These are phyloP conservation scores for Exobasidium rhododendri DNA, from an alignment of 1,284 basidiomycete genomes.

Conservation along the genomic window DNA sequence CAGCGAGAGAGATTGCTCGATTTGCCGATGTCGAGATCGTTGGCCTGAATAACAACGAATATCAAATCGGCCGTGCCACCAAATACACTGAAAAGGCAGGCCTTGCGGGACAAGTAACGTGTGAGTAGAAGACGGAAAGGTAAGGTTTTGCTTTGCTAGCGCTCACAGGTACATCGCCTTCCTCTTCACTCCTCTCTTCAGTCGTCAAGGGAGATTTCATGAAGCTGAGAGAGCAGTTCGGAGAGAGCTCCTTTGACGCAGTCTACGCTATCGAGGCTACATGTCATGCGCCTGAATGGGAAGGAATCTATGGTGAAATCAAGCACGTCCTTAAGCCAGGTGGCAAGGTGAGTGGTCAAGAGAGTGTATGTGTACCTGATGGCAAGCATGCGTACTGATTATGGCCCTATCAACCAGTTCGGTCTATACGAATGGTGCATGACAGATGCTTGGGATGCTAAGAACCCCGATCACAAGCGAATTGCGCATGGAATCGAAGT, in stretches of 20 bases:
- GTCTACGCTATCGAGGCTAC: constrained; percentile 99
- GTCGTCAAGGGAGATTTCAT: constrained; percentile 73
- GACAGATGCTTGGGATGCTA: constrained; percentile 90
- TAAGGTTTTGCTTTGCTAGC: not conserved
- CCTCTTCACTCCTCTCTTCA: not conserved
- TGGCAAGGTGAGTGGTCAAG: constrained; percentile 58
- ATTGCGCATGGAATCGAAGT: constrained; percentile 74
- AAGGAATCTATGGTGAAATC: constrained; percentile 93
- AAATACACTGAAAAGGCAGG: constrained; percentile 79
- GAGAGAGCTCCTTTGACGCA: constrained; percentile 89
- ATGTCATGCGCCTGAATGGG: constrained; percentile 89
- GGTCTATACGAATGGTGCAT: constrained; percentile 99
- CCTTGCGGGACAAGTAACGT: constrained; percentile 73
- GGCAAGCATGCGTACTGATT: not conserved
- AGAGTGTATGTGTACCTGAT: constrained; percentile 63
- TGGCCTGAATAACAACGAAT: constrained; percentile 95
- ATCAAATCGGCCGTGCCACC: constrained; percentile 81
- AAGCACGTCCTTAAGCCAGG: constrained; percentile 93
- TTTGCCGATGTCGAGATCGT: constrained; percentile 84
- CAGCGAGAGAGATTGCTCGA: constrained; percentile 87
- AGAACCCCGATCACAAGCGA: constrained; percentile 80
- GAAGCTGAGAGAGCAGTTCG: constrained; percentile 88
- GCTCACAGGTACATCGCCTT: too few relatives aligned
- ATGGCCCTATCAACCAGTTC: constrained; percentile 62
- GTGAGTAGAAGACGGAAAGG: constrained; percentile 19